A percentile compares a stretch with the other conserved stretches of the same genome.
Conservation (phyloP, 2,329 filamentous ascomycete species). For the Hypoxylon rubiginosum region DNA sequence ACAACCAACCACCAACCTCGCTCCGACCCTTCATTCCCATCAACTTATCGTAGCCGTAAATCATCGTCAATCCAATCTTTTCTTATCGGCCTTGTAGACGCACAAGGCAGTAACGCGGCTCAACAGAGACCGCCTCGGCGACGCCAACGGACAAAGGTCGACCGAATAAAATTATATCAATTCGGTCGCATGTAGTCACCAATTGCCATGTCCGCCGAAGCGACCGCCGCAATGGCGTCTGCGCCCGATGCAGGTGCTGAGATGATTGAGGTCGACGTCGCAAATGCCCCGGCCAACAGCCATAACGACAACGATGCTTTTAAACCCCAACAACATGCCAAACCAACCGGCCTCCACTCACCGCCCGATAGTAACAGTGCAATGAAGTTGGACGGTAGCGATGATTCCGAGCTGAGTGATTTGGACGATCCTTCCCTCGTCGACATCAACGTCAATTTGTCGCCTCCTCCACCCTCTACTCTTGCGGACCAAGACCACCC, state of each 20-base stretch:
- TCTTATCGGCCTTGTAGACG: constrained; percentile 9
- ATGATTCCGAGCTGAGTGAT: constrained; percentile 75
- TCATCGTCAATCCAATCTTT: constrained; percentile 22
- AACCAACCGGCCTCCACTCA: constrained; percentile 68
- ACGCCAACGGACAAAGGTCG: constrained; percentile 1
- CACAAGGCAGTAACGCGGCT: constrained; percentile 3
- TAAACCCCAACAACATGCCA: constrained; percentile 35
- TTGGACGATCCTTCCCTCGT: constrained; percentile 63
- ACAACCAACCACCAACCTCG: constrained; percentile 31
- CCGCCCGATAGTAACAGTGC: constrained; percentile 74
- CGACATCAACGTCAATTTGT: constrained; percentile 41
- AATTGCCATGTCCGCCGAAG: constrained; percentile 67
- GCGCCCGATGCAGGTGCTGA: constrained; percentile 53
- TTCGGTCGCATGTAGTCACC: constrained; percentile 61
- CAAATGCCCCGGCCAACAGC: constrained; percentile 39
- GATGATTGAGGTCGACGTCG: constrained; percentile 47
- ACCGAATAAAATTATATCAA: constrained; percentile 9
- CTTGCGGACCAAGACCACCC: constrained; percentile 29
- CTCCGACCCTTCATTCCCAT: constrained; percentile 36
- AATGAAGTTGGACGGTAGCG: constrained; percentile 70
- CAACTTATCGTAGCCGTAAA: constrained; percentile 28
- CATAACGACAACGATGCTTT: constrained; percentile 53
- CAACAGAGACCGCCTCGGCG: background rate
- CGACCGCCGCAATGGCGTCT: constrained; percentile 63
- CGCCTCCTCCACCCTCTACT: constrained; percentile 18